Evolutionary conservation across 129 eudicot species (phyloP), one percentile per base, ranked within the genome.

Genomic region (Lactuca saligna): DNA sequence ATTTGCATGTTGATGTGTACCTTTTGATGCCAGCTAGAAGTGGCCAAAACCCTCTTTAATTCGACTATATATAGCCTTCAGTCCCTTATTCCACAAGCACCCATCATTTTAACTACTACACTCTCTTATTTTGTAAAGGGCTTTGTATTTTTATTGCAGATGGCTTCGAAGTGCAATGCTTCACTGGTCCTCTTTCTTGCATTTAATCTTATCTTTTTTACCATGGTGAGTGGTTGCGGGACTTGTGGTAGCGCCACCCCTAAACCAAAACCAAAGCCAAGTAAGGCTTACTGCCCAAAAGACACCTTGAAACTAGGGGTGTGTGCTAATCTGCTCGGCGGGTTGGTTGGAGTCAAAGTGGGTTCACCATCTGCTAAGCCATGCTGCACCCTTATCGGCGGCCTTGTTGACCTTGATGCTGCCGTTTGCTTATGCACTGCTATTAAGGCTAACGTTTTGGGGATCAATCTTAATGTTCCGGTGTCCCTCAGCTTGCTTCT

Each of bases 351-450:
- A 3, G n/a, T 76, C 1, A 13, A 38, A 3, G 58, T 72, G 12
- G 79, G 89, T 20, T 75, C 57, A 48, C 85, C 86, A 11, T 74
- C 92, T 0, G 65, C 33, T 37, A 49, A 64, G 48, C 82, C 79
- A 35, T 86, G 92, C 17, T 86, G 92, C 78, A 42, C 67, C 38
- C 82, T 82, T 5, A 70, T 87, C 32, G 68, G 70, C 29, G 89
- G 86, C 16, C 81, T 87, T 42, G 61, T 78, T 65, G 93, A 83
- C 46, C 75, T 73, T 4, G 87, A 87, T 6, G 94, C 89, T 2
- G 87, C 89, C 3, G 68, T 78, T 37, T 87, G 94, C 69, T 85
- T 87, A 48, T 87, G 89, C 81, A 83, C 89, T 37, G 86, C 89
- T 44, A 65, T 87, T n/a, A 81, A 76, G 53, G 86, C 87, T 8